These are phyloP conservation scores for Filobasidium wieringae DNA, from an alignment of 768 basidiomycete genomes.

Conservation along the genomic window DNA sequence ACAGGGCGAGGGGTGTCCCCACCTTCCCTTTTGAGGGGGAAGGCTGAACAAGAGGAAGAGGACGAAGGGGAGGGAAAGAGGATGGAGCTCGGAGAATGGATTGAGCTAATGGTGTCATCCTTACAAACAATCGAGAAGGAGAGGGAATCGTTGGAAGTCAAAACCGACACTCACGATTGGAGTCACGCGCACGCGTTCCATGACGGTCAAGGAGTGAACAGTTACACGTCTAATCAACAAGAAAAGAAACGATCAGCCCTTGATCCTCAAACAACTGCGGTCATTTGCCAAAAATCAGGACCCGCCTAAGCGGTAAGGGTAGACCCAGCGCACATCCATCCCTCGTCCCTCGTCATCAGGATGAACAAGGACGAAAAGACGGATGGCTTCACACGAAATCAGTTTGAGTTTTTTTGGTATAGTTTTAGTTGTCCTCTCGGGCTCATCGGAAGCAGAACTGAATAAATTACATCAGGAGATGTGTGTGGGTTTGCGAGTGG, in stretches of 20 bases:
- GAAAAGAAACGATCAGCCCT: background rate
- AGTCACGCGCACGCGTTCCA: background rate
- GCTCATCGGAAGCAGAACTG: constrained; percentile 2
- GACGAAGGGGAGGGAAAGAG: background rate
- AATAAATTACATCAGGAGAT: too few relatives aligned
- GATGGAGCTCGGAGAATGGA: background rate
- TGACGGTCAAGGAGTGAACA: too few relatives aligned
- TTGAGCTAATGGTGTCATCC: constrained; percentile 2
- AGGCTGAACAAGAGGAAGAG: background rate
- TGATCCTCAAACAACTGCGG: too few relatives aligned
- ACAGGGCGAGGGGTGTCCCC: too few relatives aligned
- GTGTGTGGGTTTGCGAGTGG: too few relatives aligned
- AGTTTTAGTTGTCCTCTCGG: background rate
- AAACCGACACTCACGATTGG: background rate
- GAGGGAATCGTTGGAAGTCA: background rate
- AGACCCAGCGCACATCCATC: too few relatives aligned
- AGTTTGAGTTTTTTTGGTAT: background rate
- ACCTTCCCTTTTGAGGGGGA: too few relatives aligned
- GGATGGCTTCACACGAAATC: too few relatives aligned
- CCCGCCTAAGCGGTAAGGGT: too few relatives aligned
- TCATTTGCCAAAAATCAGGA: too few relatives aligned
- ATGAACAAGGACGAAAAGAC: too few relatives aligned
- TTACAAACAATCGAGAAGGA: background rate
- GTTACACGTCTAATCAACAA: background rate
- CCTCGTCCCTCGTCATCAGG: too few relatives aligned